Base-by-base conservation (phyloP, 2,329 filamentous ascomycete genomes). In the Beauveria caledonica region DNA sequence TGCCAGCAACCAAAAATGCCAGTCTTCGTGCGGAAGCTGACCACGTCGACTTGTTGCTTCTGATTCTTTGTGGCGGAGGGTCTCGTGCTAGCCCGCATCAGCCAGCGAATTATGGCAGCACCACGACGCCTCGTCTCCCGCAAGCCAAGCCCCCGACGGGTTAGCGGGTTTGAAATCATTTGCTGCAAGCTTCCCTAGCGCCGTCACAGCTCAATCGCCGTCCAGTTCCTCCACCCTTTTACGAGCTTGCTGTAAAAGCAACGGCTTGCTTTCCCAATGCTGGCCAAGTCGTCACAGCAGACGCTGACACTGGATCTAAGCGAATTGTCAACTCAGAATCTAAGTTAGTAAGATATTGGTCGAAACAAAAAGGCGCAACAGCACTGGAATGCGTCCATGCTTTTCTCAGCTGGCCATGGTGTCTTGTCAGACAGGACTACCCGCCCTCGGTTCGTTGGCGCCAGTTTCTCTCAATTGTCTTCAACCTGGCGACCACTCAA, bases 41-140 rank as follows among this genome's bases (percentile, higher is more conserved):
- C 19, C 15, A 9, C 9, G 11, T 27, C 23, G 29, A 40, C 44
- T 13, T 39, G 21, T 21, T 27, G 44, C 9, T 49, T 15, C 11
- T 49, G 15, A 27, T 36, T 40, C 36, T 50, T 40, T 4, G 56
- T 58, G 56, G 56, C 36, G 56, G 56, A 58, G 56, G 56, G 56
- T 50, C 56, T 23, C 51, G 36, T n/a, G 46, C 36, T 58, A 58
- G 56, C 46, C 36, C 3, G 17, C 56, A 42, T 6, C 36, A 51
- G 23, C 56, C 56, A 44, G 46, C 56, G 36, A 58, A 58, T 58
- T 50, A 44, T 51, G 46, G 21, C 46, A 25, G 23, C 46, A 11
- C 45, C 19, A 51, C 56, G 36, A 51, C 56, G 56, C 56, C 56
- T 58, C 56, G 23, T 29, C 56, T 58, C 25, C 36, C 33, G 21